Evolutionary conservation across 2,329 filamentous ascomycete genomes (phyloP).

Genomic region (Colletotrichum sojae): DNA sequence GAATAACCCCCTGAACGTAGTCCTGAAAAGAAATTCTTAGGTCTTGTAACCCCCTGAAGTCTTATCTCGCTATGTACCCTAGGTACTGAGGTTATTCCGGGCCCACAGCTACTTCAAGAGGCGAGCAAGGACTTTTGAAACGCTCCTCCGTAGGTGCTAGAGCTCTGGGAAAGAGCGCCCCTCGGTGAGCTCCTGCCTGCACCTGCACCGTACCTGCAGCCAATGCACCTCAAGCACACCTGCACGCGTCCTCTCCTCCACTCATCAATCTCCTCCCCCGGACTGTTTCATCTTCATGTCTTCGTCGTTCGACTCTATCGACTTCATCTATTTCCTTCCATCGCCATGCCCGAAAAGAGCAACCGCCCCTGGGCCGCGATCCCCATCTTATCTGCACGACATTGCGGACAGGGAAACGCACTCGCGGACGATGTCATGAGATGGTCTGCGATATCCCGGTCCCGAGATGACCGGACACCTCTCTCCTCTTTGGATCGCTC

Average conservation of each 20-base stretch:
- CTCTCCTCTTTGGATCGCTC: neutral
- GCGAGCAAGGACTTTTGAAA: too few relatives aligned
- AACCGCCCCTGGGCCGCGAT: conserved; percentile 9
- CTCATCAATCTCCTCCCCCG: conserved; percentile 26
- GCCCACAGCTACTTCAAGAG: too few relatives aligned
- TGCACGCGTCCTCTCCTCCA: conserved; percentile 31
- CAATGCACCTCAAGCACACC: conserved; percentile 7
- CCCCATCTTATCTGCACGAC: conserved; percentile 34
- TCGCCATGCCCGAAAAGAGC: conserved; percentile 23
- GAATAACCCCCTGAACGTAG: too few relatives aligned
- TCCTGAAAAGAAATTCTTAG: too few relatives aligned
- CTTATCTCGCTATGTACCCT: too few relatives aligned
- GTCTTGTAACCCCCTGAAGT: too few relatives aligned
- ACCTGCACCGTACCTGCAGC: conserved; percentile 25
- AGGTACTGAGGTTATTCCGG: too few relatives aligned
- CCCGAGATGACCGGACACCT: neutral
- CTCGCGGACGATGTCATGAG: conserved; percentile 14
- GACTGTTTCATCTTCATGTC: conserved; percentile 33
- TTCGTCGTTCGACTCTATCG: conserved; percentile 28
- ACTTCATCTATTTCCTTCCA: conserved; percentile 1
- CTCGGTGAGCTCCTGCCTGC: conserved; percentile 1
- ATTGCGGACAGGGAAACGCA: conserved; percentile 27
- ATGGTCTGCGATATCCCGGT: conserved; percentile 9
- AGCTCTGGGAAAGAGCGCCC: too few relatives aligned
- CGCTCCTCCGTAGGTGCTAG: too few relatives aligned